These are phyloP conservation scores for Fusarium sterilihyphosum DNA, from an alignment of 2,329 filamentous ascomycete genomes.

Conservation along the genomic window DNA sequence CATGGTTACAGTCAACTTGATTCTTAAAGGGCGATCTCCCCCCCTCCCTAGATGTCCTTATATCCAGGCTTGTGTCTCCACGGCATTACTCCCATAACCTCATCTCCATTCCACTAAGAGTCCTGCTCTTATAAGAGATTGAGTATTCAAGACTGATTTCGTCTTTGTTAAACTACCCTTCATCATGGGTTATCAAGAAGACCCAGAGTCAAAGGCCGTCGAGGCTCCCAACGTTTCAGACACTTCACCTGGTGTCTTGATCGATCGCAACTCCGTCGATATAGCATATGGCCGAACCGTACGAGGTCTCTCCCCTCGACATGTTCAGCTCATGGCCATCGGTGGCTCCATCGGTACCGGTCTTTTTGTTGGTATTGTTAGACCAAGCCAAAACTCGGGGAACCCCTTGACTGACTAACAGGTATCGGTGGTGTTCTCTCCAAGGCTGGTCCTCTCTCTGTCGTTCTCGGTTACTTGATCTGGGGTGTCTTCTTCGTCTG, in stretches of 20 bases:
- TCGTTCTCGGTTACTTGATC: constrained; percentile 56
- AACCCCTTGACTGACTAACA: no score
- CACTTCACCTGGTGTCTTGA: constrained; percentile 41
- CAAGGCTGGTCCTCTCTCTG: constrained; percentile 55
- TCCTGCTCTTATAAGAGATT: neutral
- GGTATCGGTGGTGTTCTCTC: constrained; percentile 55
- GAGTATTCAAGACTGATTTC: neutral
- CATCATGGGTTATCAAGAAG: constrained; percentile 40
- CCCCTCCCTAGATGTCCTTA: constrained; percentile 2
- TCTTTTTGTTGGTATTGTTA: constrained; percentile 58
- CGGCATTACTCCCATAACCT: constrained; percentile 24
- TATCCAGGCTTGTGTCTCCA: constrained; percentile 35
- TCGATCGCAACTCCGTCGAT: constrained; percentile 39
- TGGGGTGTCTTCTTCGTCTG: constrained; percentile 58
- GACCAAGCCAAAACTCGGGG: no score
- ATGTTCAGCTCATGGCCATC: constrained; percentile 61
- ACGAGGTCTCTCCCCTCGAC: constrained; percentile 51
- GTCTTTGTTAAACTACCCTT: neutral
- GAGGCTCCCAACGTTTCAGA: constrained; percentile 41
- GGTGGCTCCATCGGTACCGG: constrained; percentile 59
- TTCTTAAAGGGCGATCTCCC: constrained; percentile 34
- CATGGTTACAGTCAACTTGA: constrained; percentile 16
- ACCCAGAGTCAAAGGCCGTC: constrained; percentile 39
- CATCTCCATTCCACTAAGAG: constrained; percentile 4
- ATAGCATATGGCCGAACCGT: constrained; percentile 47